These are phyloP conservation scores for Protomyces inundatus DNA, from an alignment of 1,139 yeast species.

Conservation along the genomic window DNA sequence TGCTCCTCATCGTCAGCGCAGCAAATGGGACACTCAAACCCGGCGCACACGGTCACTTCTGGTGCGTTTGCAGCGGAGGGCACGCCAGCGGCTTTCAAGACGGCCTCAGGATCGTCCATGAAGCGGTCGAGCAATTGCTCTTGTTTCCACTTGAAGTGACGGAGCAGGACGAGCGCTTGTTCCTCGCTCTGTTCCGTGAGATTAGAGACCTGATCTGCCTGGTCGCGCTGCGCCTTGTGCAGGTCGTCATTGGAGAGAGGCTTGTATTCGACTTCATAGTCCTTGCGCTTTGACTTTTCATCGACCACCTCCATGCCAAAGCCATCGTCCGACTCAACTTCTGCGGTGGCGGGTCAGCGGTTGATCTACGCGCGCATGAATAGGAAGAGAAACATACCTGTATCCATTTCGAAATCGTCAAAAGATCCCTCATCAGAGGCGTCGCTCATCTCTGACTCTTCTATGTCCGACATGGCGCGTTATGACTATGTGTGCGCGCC, in stretches of 20 bases:
- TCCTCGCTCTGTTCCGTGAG: constrained; percentile 42
- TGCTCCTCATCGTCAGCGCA: constrained; percentile 50
- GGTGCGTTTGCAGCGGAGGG: constrained; percentile 32
- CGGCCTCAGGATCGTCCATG: constrained; percentile 50
- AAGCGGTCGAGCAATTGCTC: constrained; percentile 65
- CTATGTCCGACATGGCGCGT: background rate
- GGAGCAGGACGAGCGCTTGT: constrained; percentile 52
- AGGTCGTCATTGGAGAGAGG: constrained; percentile 37
- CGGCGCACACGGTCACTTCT: constrained; percentile 33
- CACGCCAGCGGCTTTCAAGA: constrained; percentile 51
- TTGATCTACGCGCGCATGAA: background rate
- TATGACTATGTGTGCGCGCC: background rate
- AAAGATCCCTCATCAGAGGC: background rate
- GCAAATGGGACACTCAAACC: constrained; percentile 61
- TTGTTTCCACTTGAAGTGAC: constrained; percentile 65
- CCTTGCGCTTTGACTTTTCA: constrained; percentile 33
- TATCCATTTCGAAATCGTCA: background rate
- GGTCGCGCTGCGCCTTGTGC: constrained; percentile 34
- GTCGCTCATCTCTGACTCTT: background rate
- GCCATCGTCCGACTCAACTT: constrained; percentile 34
- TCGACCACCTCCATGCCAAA: constrained; percentile 32
- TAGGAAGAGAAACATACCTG: background rate
- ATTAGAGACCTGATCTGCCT: constrained; percentile 37
- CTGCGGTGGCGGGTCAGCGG: background rate
- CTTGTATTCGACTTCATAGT: constrained; percentile 36